Conservation (phyloP, 352 stramenopile species). For the Globisporangium iwayamae region DNA sequence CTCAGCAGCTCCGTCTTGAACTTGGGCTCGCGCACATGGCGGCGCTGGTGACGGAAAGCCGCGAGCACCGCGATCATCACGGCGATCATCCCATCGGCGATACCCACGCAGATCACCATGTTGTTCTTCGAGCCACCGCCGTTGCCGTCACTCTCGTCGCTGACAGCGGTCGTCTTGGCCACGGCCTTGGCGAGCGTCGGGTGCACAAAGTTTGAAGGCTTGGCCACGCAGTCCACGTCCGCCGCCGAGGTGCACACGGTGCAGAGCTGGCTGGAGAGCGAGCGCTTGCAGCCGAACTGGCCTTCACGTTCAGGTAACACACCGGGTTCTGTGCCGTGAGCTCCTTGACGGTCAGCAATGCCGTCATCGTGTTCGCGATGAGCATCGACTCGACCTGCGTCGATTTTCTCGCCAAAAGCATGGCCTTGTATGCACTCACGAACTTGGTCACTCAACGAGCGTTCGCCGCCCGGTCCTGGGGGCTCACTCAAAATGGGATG, state of each 20-base stretch:
- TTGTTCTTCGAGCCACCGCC: neutral
- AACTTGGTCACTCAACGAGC: slow-evolving; percentile 34
- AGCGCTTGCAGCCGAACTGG: slow-evolving; percentile 53
- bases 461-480: slow-evolving; percentile 45
- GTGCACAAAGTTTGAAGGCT: neutral
- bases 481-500: slow-evolving; percentile 63
- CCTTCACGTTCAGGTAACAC: slow-evolving; percentile 65
- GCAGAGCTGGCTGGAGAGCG: slow-evolving; percentile 57
- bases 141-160: neutral
- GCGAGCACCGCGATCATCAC: neutral
- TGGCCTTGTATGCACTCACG: slow-evolving; percentile 38
- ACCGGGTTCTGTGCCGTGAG: slow-evolving; percentile 46
- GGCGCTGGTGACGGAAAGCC: neutral
- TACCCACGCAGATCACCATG: neutral
- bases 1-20: neutral
- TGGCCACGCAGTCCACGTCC: slow-evolving; percentile 3
- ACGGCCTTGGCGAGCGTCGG: slow-evolving; percentile 8
- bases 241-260: slow-evolving; percentile 26
- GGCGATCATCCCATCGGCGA: neutral
- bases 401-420: slow-evolving; percentile 26
- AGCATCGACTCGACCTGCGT: slow-evolving; percentile 23
- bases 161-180: neutral
- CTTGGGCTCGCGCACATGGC: neutral
- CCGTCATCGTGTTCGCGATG: slow-evolving; percentile 34
- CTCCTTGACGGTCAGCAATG: slow-evolving; percentile 35